Base-by-base conservation (phyloP, 768 basidiomycete species). In the Podaxis carcinomalis region DNA sequence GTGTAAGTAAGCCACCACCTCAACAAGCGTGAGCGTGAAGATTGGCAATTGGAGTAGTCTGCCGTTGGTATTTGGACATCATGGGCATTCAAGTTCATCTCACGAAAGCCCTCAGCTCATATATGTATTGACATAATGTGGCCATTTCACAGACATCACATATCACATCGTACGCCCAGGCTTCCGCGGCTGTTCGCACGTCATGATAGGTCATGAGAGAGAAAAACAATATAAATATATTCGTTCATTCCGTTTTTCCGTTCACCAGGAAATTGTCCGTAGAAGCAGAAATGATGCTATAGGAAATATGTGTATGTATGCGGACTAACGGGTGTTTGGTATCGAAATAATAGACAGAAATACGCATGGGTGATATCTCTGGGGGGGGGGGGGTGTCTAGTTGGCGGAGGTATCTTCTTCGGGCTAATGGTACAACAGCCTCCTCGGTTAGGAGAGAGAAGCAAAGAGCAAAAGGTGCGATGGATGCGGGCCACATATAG, bases 371-470 rank as follows among this genome's bases (percentile, higher is more conserved):
- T 50, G 46, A 46, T 55, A 52, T 61, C 44, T 37, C 19, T 32
- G 28, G 28, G 35, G 23, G 40, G 5, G 7, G 28, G 28, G 35
- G 23, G 40, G 5, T 54, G 52, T 61, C 59, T 61, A 61, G 55
- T 54, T 52, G 42, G 42, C 59, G 53, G 52, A 61, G 59, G 59
- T 61, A 61, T 54, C 59, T 35, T 52, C 32, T 36, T 47, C 14
- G 25, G 39, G 46, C 21, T 61, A 61, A 25, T 61, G 44, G 42
- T 61, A 61, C 59, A 61, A 61, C 59, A 54, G 52, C 53, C 59
- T 61, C 59, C 44, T 49, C 10, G 56, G 47, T 32, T 47, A 39
- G 46, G 53, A 54, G 44, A 36, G 21, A 25, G 40, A 37, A 32
- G 32, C 23, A 9, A 49, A 47, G 32, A 32, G 35, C 51, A 35